Conservation (phyloP, 2,329 filamentous ascomycete genomes). For the Tricladium varicosporioides region DNA sequence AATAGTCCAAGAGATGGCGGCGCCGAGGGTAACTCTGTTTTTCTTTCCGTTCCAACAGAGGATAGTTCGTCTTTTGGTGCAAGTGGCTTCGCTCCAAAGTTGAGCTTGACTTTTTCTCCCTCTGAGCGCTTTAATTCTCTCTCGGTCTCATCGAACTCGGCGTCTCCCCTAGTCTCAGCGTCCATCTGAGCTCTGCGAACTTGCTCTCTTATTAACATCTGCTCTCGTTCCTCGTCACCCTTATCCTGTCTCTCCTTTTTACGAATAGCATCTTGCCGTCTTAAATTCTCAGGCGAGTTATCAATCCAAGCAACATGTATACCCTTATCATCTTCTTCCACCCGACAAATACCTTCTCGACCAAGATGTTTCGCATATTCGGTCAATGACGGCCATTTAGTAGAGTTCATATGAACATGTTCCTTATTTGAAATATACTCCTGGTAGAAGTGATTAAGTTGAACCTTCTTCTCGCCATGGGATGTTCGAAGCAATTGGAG, state of each 20-base stretch:
- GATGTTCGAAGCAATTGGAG: slow-evolving; percentile 72
- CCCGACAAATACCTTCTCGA: slow-evolving; percentile 80
- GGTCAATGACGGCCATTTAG: slow-evolving; percentile 81
- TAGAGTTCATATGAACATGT: slow-evolving; percentile 92
- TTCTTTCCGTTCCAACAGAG: neutral
- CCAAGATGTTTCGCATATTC: slow-evolving; percentile 89
- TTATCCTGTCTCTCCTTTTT: slow-evolving; percentile 85
- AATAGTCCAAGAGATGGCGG: neutral
- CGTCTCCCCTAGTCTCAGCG: slow-evolving; percentile 45
- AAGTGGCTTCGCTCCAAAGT: slow-evolving; percentile 50
- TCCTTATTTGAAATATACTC: slow-evolving; percentile 85
- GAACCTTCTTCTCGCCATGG: slow-evolving; percentile 86
- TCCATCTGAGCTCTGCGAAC: slow-evolving; percentile 71
- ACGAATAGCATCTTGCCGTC: slow-evolving; percentile 74
- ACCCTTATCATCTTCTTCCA: slow-evolving; percentile 87
- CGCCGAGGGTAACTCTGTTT: neutral
- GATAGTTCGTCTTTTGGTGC: slow-evolving; percentile 19
- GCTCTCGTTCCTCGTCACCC: slow-evolving; percentile 86
- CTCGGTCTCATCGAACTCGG: slow-evolving; percentile 42
- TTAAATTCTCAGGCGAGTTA: slow-evolving; percentile 80
- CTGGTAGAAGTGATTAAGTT: slow-evolving; percentile 93
- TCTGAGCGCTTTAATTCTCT: slow-evolving; percentile 58
- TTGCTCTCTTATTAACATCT: slow-evolving; percentile 79
- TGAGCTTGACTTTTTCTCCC: slow-evolving; percentile 74
- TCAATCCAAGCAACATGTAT: slow-evolving; percentile 89